Evolutionary conservation across 768 basidiomycete species (phyloP), one percentile per base, ranked within the genome.

Genomic region (Agaricus bisporus): DNA sequence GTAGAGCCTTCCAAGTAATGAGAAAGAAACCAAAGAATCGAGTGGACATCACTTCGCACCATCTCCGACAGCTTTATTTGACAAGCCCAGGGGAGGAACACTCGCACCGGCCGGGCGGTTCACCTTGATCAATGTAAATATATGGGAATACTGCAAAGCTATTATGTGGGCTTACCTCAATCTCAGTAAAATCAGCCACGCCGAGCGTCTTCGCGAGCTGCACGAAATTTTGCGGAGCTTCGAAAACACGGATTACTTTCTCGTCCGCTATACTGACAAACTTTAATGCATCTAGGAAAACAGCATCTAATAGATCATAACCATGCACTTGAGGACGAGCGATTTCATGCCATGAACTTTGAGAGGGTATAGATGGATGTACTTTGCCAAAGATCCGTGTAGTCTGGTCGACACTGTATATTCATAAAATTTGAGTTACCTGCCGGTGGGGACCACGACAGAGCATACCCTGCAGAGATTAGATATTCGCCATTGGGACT

Each of bases 231-330:
- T 76, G 77, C 5, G 97, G 90, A 8, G 95, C 94, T 63, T 94
- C 93, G 57, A 99, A 99, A 0, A 98, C 82, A 39, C 97, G 82
- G 11, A 84, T 82, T 10, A 98, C 93, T 68, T 98, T 98, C 69
- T 99, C 97, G 62, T 99, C 97, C 9, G 94, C 93, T 43, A 93
- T 85, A 60, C 91, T 95, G 17, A 85, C 86, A 64, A 98, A 95
- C 28, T 80, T 83, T 43, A 93, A 72, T 0, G 86, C 73, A 54
- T 79, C 77, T 43, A 95, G 75, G 66, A 92, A 95, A 2, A 79
- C 80, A 5, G 82, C 85, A 51, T 85, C 86, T 15, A 95, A 74
- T 36, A 98, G 72, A 63, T 98, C 94, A 66, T 98, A 98, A 6
- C 97, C 97, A 69, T 99, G 97, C 15, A 98, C 85, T 68, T 99